Evolutionary conservation across 768 basidiomycete genomes (phyloP), one percentile per base, ranked within the genome.

Genomic region (Chlorophyllum brunneum): DNA sequence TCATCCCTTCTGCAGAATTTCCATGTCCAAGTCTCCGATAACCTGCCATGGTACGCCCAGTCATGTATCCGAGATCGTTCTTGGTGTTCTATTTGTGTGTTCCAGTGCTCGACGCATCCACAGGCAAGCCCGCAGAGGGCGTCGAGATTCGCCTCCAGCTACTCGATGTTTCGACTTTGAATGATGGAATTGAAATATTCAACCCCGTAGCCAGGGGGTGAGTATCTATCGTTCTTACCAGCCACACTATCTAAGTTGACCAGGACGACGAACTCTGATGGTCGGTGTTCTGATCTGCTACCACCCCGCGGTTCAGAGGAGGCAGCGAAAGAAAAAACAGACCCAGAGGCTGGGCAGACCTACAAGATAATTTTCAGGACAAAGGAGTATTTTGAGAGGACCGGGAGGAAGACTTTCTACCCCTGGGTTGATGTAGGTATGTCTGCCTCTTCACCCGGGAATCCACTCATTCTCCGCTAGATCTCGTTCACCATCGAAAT

Each of bases 361-460:
- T 97, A 97, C 72, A 95, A 92, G 69, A 78, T 95, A 58, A 74
- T 84, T 15, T 95, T 97, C 74, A 80, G 83, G 64, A 90, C 88
- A 1, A 85, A 85, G 56, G 79, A 82, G 7, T 95, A 95, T 67
- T 95, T 95, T 62, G 81, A 85, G 31, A 67, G 59, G 22, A 78
- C 76, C 0, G 77, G 73, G 15, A 75, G 82, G 40, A 72, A 79
- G 51, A 86, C 86, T 5, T 95, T 97, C 63, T 95, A 93, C 70
- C 94, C 94, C 2, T 85, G 84, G 78, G 86, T 95, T 5, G 93
- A 97, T 79, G 93, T 92, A 59, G 51, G 74, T 59, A 5, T 8
- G 10, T 7, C 18, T 39, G 49, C 24, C 38, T 43, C 26, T 30
- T 24, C n/a, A 16, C 34, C 27, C n/a, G 24, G 40, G 36, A 45